A percentile compares a stretch with the other conserved stretches of the same genome.
These are phyloP conservation scores for Acanthamoeba culbertsoni DNA, from an alignment of 208 protist species.

Conservation along the genomic window DNA sequence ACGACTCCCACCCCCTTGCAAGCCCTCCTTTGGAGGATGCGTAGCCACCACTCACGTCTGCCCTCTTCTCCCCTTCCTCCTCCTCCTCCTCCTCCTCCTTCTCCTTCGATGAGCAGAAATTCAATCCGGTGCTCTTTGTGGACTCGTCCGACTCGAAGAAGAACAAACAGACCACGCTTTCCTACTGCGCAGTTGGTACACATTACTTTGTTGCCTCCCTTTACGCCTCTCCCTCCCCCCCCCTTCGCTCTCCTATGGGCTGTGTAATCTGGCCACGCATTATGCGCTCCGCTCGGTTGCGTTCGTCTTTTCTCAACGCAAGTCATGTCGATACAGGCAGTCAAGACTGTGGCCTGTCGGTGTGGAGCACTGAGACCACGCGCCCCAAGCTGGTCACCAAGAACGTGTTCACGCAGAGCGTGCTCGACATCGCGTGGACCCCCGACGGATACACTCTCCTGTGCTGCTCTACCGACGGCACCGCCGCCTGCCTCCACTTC, in stretches of 20 bases:
- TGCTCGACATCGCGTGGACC: conserved; percentile 66
- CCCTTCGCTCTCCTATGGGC: background rate
- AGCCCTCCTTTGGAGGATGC: no score
- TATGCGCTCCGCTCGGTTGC: no score
- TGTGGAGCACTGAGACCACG: conserved; percentile 50
- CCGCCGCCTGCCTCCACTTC: conserved; percentile 47
- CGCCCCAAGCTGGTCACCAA: conserved; percentile 46
- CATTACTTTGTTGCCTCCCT: background rate
- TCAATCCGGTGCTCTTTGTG: conserved; percentile 52
- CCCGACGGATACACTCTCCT: conserved; percentile 63
- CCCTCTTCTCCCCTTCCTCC: background rate
- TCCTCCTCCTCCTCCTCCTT: background rate
- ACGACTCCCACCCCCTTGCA: background rate
- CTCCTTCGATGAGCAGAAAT: background rate
- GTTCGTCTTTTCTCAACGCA: background rate
- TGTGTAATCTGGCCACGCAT: background rate
- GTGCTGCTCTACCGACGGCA: conserved; percentile 62
- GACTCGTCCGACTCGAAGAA: background rate
- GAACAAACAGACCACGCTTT: background rate
- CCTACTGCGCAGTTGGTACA: conserved; percentile 18
- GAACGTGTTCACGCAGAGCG: conserved; percentile 51
- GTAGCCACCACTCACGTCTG: no score
- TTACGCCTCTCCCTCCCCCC: background rate
- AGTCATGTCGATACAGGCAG: conserved; percentile 39
- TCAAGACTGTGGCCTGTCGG: conserved; percentile 54